A percentile compares a stretch with the other conserved stretches of the same genome.
Evolutionary conservation across 306 rosid genomes (phyloP).

Genomic region (Lathyrus sativus): DNA sequence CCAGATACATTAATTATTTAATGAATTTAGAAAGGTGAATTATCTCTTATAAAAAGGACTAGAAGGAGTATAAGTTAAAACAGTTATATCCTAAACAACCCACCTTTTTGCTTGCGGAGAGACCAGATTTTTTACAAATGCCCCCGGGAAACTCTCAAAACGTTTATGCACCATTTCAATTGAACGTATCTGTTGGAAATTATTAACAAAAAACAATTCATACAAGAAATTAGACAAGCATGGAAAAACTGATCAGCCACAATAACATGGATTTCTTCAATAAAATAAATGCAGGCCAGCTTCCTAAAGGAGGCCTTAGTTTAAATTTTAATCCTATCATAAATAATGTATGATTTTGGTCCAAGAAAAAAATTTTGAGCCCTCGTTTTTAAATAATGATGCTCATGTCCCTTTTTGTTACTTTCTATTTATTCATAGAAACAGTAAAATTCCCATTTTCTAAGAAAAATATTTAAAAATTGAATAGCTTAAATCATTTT

Average conservation of each 20-base stretch:
- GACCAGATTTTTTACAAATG: slow-evolving; percentile 73
- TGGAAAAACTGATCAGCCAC: not conserved
- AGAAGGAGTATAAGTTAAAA: slow-evolving; percentile 7
- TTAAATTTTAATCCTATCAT: no score
- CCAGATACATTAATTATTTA: no score
- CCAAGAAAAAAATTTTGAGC: not conserved
- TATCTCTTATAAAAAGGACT: no score
- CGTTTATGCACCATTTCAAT: slow-evolving; percentile 98
- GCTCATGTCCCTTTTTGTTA: not conserved
- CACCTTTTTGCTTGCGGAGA: slow-evolving; percentile 69
- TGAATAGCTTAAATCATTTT: not conserved
- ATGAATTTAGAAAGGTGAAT: no score
- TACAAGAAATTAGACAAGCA: slow-evolving; percentile 24
- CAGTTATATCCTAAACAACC: slow-evolving; percentile 25
- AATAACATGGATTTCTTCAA: not conserved
- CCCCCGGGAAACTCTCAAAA: slow-evolving; percentile 94
- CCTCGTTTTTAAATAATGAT: not conserved
- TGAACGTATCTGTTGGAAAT: slow-evolving; percentile 79
- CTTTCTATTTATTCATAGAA: not conserved
- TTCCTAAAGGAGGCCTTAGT: not conserved
- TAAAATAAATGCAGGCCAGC: slow-evolving; percentile 2
- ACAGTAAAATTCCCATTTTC: not conserved
- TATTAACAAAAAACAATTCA: slow-evolving; percentile 31
- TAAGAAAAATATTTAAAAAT: not conserved
- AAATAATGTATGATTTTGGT: slow-evolving; percentile 1